A percentile compares a stretch with the other conserved stretches of the same genome.
phyloP scores from a whole-genome alignment of 441 rosid species.

The Capsella rubella region DNA sequence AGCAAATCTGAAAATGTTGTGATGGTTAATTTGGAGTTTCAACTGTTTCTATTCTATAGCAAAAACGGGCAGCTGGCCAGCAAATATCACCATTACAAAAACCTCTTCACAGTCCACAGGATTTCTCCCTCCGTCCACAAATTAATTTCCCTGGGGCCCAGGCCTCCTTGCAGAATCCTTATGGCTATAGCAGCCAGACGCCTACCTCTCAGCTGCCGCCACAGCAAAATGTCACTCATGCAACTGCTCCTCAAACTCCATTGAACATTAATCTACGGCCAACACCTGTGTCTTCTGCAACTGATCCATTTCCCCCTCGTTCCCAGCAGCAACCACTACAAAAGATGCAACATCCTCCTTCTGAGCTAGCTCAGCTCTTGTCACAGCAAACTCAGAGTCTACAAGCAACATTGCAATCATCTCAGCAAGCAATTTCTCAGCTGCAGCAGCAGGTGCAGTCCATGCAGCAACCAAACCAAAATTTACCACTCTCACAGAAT shows the following conservation, averaged over 20 bases:
- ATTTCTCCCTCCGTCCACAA: constrained; percentile 56
- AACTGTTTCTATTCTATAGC: constrained; percentile 52
- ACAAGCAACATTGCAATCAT: constrained; percentile 92
- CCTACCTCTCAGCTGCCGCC: constrained; percentile 62
- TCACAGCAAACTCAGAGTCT: constrained; percentile 92
- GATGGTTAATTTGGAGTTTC: constrained; percentile 49
- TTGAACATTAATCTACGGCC: constrained; percentile 59
- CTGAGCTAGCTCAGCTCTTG: constrained; percentile 90
- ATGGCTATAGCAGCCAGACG: constrained; percentile 59
- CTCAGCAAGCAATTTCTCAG: constrained; percentile 96
- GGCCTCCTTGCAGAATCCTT: constrained; percentile 56
- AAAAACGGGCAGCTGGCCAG: constrained; percentile 56
- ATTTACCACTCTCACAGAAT: constrained; percentile 59
- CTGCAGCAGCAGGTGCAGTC: constrained; percentile 91
- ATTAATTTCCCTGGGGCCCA: constrained; percentile 54
- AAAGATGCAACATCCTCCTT: constrained; percentile 87
- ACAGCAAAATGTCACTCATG: constrained; percentile 59
- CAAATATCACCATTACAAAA: constrained; percentile 77
- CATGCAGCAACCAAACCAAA: constrained; percentile 87
- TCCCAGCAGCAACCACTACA: constrained; percentile 69
- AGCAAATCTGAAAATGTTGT: constrained; percentile 34
- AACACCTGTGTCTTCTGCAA: constrained; percentile 50
- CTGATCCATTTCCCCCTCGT: constrained; percentile 63
- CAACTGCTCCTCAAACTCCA: constrained; percentile 56
- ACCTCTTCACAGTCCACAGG: constrained; percentile 70